Base-by-base conservation (phyloP, 192 early-diverging fungal species). In the Linnemannia zychae region DNA sequence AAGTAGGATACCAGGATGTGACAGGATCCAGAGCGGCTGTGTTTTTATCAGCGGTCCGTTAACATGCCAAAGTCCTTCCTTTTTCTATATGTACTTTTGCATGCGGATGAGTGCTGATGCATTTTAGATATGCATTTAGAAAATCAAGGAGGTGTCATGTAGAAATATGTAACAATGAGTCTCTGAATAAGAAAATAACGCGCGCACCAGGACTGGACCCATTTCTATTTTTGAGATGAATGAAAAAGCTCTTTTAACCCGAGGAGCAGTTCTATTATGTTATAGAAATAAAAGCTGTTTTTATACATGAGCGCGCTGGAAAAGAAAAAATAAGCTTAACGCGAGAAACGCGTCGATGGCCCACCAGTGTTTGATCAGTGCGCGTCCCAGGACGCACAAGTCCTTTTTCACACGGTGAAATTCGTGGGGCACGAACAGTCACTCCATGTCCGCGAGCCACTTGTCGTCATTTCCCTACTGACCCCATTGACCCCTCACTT, bases 361-460 rank as follows among this genome's bases (percentile, higher is more conserved):
- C 28, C 57, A 63, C 24, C 11, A 12, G 12, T 4, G 28, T 63
- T 22, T 63, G 53, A 57, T n/a, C 53, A 28, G 24, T n/a, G 15
- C 57, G 57, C 57, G 57, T 63, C 12, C 22, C 15, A 12, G 24
- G 28, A 3, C 11, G 57, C 57, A 63, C 7, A 16, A 24, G 6
- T 7, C 31, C 67, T 38, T 40, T 40, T 69, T 69, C 67, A 36
- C 67, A 69, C 67, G 67, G 37, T 69, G 4, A 44, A 44, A 6
- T 36, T 36, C 67, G 36, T 69, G 67, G 36, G 67, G 36, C 38
- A 63, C 57, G 57, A 63, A 47, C 47, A 72, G 28, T 72, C 47
- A 34, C 31, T 46, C 22, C 16, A n/a, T 20, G 44, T n/a, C n/a
- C 40, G 17, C 22, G n/a, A n/a, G n/a, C n/a, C n/a, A 28, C 22